phyloP scores from a whole-genome alignment of 1,284 basidiomycete genomes.

The Ceratobasidium sp. region DNA sequence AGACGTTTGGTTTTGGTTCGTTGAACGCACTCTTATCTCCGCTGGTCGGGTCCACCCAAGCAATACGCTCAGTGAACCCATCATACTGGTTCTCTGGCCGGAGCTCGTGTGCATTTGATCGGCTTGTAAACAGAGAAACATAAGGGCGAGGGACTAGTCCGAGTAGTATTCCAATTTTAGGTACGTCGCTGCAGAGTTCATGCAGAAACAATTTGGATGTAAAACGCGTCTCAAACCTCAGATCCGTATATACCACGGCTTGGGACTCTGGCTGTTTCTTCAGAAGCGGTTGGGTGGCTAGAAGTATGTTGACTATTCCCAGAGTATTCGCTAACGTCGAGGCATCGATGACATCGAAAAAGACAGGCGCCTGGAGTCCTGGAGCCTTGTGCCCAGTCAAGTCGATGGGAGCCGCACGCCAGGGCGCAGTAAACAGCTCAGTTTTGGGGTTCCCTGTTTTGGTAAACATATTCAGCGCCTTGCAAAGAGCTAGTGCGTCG shows the following conservation, averaged over 20 bases:
- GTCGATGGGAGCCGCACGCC: slow-evolving; percentile 19
- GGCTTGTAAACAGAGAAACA: slow-evolving; percentile 61
- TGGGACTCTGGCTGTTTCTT: slow-evolving; percentile 50
- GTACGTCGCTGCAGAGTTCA: slow-evolving; percentile 60
- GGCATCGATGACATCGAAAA: slow-evolving; percentile 68
- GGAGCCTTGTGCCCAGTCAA: not conserved
- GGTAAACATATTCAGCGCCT: slow-evolving; percentile 54
- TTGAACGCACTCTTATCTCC: slow-evolving; percentile 52
- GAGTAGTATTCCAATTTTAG: slow-evolving; percentile 61
- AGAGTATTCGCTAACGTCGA: slow-evolving; percentile 67
- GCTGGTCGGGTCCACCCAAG: slow-evolving; percentile 3
- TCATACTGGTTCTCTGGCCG: too few species aligned
- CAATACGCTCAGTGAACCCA: not conserved
- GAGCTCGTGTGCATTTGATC: slow-evolving; percentile 63
- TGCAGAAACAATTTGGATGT: slow-evolving; percentile 44
- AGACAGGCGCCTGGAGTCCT: not conserved
- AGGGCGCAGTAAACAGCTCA: slow-evolving; percentile 8
- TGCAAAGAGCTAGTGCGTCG: slow-evolving; percentile 51
- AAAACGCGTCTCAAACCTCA: slow-evolving; percentile 55
- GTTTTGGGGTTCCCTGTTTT: slow-evolving; percentile 26
- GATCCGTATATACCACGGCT: slow-evolving; percentile 62
- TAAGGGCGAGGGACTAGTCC: slow-evolving; percentile 61
- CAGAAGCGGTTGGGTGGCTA: slow-evolving; percentile 60
- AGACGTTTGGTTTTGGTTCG: slow-evolving; percentile 28
- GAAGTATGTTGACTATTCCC: slow-evolving; percentile 66